Base-by-base conservation (phyloP, 2,329 filamentous ascomycete genomes). In the Biscogniauxia sp. region DNA sequence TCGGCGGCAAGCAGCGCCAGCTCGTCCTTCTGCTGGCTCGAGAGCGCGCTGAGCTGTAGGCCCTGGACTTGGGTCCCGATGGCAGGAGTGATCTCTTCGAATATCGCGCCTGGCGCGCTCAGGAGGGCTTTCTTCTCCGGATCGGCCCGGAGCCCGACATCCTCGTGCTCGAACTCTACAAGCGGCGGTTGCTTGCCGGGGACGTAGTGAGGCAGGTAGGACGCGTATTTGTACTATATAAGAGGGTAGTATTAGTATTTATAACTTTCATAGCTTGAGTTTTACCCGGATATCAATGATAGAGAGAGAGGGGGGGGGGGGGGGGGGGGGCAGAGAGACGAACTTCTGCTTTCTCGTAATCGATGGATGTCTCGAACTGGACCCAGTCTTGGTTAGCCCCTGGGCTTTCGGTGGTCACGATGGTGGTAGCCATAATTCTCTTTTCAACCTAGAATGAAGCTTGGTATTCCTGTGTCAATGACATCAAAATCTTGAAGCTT, bases 1-100 rank as follows among this genome's bases (percentile, higher is more conserved):
- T 70, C 76, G 72, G 68, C 67, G 28, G 70, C 69, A 3, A 71
- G 63, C n/a, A 63, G 57, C 6, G 70, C 70, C 11, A 72, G 61
- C 56, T 72, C 70, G 61, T 72, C 69, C 50, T 66, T 58, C 53
- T 72, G 70, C 55, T 68, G 59, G 37, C 61, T 64, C 5, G 32
- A 52, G 37, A 61, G 51, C 8, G 50, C 25, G n/a, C 55, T 61
- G 1, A 72, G 60, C 57, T 73, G 70, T 5, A 70, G 61, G 52
- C 61, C 57, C 26, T 61, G 57, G 3, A 73, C 61, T 45, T 67
- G 64, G 1, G 70, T 72, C 17, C 55, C 61, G 20, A 64, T 58
- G 19, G 54, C 61, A 9, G 64, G 62, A 11, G 61, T 64, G 25
- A 64, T 58, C 52, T 64, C 59, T 15, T 57, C 57, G 3, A 64